Conservation (phyloP, 2,329 filamentous ascomycete genomes). For the Aureobasidium sp. region DNA sequence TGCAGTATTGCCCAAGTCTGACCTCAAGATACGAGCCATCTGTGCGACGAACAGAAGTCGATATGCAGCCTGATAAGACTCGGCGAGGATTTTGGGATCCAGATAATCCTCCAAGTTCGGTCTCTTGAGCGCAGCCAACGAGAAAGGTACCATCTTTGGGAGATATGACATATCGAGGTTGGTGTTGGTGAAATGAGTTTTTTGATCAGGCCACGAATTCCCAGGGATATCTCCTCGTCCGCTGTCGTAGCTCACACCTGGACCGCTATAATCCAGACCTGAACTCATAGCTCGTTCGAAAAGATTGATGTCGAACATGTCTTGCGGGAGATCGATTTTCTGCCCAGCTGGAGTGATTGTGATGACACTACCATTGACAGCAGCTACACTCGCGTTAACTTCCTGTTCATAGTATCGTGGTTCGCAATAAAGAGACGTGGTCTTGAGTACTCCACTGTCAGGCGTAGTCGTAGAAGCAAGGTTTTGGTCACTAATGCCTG, state of each 20-base stretch:
- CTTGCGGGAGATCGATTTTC: constrained; percentile 18
- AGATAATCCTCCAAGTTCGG: constrained; percentile 24
- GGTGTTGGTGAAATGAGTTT: constrained; percentile 10
- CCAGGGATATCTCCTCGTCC: background rate
- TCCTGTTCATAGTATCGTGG: constrained; percentile 37
- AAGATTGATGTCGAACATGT: constrained; percentile 29
- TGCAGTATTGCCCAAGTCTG: constrained; percentile 12
- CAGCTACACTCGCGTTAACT: constrained; percentile 33
- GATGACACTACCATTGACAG: constrained; percentile 18
- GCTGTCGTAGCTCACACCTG: constrained; percentile 16
- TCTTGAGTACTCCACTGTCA: background rate
- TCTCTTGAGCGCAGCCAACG: constrained; percentile 23
- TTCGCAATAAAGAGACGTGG: constrained; percentile 36
- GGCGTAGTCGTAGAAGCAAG: background rate
- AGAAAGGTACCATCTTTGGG: constrained; percentile 29
- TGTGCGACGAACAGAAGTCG: constrained; percentile 33
- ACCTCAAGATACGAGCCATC: constrained; percentile 24
- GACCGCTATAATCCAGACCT: constrained; percentile 13
- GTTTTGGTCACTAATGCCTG: background rate
- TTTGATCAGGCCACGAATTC: constrained; percentile 16
- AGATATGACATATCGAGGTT: constrained; percentile 14
- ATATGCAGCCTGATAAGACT: constrained; percentile 33
- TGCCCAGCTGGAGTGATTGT: constrained; percentile 13
- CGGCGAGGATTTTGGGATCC: constrained; percentile 24
- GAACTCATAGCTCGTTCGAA: constrained; percentile 30